Evolutionary conservation across 2,329 filamentous ascomycete species (phyloP).

Genomic region (Trichoderma endophyticum): DNA sequence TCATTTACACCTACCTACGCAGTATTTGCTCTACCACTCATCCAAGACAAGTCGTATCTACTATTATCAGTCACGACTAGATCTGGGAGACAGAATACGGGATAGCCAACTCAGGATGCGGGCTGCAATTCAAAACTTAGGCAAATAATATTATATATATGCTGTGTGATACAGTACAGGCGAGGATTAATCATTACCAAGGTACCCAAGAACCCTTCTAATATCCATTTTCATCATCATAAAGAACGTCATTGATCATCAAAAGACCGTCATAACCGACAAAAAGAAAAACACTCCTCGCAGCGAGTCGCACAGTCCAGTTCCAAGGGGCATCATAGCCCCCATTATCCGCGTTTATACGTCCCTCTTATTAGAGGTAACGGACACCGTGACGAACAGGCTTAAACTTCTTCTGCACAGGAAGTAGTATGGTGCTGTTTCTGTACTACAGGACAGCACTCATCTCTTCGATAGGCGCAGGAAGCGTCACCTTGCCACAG

Average conservation of each 20-base stretch:
- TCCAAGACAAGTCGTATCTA: neutral
- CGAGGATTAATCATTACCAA: neutral
- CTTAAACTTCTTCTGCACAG: neutral
- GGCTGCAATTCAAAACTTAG: neutral
- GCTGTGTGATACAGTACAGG: neutral
- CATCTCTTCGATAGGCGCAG: conserved; percentile 28
- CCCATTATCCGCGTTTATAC: neutral
- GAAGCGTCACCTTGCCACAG: conserved; percentile 28
- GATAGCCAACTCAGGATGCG: no score
- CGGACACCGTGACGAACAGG: neutral
- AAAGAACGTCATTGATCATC: conserved; percentile 20
- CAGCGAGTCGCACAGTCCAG: neutral
- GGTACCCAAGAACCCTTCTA: neutral
- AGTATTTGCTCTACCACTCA: neutral
- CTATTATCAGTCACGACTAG: neutral
- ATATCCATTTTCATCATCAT: conserved; percentile 18
- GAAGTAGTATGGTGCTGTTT: neutral
- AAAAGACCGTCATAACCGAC: neutral
- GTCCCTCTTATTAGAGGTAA: neutral
- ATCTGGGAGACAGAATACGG: neutral
- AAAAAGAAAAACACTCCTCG: neutral
- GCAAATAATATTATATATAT: neutral
- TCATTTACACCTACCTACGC: neutral
- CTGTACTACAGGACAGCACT: conserved; percentile 26
- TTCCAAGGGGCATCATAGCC: neutral